Evolutionary conservation across 257 asterid genomes (phyloP).

Genomic region (Nicotiana otophora): DNA sequence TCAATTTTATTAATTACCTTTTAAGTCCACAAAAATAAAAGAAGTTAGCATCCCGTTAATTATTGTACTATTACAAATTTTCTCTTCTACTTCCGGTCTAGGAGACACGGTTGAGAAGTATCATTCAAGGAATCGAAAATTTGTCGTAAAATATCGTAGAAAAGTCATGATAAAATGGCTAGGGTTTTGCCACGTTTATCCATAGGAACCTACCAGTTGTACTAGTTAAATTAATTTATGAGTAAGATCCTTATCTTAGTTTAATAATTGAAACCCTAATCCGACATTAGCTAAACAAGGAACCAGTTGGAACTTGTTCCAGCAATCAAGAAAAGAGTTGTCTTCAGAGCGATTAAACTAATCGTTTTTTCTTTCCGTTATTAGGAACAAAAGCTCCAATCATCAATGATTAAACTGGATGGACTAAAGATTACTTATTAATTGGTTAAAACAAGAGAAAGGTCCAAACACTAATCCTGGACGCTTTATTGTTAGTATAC

Average conservation of each 20-base stretch:
- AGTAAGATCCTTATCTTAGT: background rate
- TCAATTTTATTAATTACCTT: background rate
- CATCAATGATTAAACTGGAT: background rate
- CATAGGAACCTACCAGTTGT: background rate
- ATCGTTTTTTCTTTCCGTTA: background rate
- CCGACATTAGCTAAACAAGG: background rate
- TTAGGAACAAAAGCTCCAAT: background rate
- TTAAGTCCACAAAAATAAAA: background rate
- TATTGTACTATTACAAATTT: background rate
- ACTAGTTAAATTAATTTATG: constrained; percentile 8
- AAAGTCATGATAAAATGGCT: background rate
- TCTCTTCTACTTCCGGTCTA: background rate
- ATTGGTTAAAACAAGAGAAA: background rate
- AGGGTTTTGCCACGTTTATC: constrained; percentile 27
- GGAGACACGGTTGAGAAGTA: background rate
- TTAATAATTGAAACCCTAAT: constrained; percentile 8
- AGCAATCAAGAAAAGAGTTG: background rate
- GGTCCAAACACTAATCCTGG: constrained; percentile 11
- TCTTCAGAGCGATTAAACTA: background rate
- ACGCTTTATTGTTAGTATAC: background rate
- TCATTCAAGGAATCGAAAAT: background rate
- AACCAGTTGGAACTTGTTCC: constrained; percentile 26
- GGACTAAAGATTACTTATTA: background rate
- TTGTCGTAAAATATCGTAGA: background rate
- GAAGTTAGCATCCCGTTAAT: background rate